Evolutionary conservation across 2,329 filamentous ascomycete species (phyloP).

Genomic region (Ophiosphaerella herpotricha): DNA sequence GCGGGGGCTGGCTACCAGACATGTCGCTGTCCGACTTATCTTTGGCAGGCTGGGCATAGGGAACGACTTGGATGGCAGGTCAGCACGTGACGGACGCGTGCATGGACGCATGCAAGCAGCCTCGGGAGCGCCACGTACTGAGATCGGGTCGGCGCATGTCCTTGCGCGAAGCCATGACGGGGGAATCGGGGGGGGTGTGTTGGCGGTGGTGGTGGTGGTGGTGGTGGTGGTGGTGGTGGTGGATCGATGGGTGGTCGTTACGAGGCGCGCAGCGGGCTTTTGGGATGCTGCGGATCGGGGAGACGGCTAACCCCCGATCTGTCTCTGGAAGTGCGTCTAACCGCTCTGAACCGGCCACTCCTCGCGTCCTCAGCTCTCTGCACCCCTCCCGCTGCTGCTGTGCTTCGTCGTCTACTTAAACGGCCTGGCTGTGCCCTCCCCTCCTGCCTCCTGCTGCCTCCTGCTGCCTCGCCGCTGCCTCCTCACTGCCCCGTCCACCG

Average conservation of each 20-base stretch:
- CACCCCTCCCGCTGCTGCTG: too few relatives aligned
- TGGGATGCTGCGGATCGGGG: too few relatives aligned
- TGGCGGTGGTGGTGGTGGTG: slow-evolving; percentile 10
- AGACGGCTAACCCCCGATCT: too few relatives aligned
- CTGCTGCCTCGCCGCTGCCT: too few relatives aligned
- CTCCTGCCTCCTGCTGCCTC: neutral
- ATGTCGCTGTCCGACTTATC: slow-evolving; percentile 70
- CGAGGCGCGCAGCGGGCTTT: too few relatives aligned
- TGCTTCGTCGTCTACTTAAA: neutral
- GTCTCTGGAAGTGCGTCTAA: too few relatives aligned
- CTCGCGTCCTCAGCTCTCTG: too few relatives aligned
- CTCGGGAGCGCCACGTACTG: slow-evolving; percentile 55
- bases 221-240: slow-evolving; percentile 11
- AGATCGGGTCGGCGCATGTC: slow-evolving; percentile 77
- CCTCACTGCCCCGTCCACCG: too few relatives aligned
- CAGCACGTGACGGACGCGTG: slow-evolving; percentile 34
- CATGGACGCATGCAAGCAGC: slow-evolving; percentile 1
- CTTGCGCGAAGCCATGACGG: slow-evolving; percentile 68
- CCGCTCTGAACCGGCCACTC: too few relatives aligned
- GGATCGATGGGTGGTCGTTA: neutral
- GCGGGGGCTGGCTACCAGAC: slow-evolving; percentile 59
- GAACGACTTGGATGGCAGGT: slow-evolving; percentile 67
- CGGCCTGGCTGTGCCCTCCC: too few relatives aligned
- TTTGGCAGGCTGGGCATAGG: slow-evolving; percentile 76
- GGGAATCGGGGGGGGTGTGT: slow-evolving; percentile 14